These are phyloP conservation scores for Cladosporium halotolerans DNA, from an alignment of 2,329 filamentous ascomycete species.

Conservation along the genomic window DNA sequence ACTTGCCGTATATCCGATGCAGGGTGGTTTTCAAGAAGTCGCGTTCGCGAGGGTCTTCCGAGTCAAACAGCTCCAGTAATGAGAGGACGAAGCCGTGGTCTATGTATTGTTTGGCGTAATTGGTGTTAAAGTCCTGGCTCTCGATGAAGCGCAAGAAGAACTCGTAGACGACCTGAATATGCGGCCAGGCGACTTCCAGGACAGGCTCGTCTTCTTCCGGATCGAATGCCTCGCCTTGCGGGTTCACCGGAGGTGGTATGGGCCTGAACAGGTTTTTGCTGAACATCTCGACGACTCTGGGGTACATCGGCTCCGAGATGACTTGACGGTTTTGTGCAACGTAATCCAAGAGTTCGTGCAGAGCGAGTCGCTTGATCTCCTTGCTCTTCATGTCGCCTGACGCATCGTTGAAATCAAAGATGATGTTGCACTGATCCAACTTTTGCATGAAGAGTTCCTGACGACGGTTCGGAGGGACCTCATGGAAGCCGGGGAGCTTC, in stretches of 20 bases:
- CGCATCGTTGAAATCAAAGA: conserved; percentile 98
- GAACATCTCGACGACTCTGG: conserved; percentile 97
- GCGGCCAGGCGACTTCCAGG: conserved; percentile 95
- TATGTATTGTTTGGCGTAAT: conserved; percentile 97
- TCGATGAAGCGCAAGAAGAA: conserved; percentile 99
- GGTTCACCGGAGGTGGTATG: conserved; percentile 94
- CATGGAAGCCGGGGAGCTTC: conserved; percentile 95
- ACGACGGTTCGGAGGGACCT: conserved; percentile 87
- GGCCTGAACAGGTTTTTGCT: conserved; percentile 96
- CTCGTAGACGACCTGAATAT: conserved; percentile 98
- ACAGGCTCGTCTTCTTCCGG: conserved; percentile 98
- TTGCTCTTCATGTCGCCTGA: conserved; percentile 99
- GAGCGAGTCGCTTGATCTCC: conserved; percentile 93
- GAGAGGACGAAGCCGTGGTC: conserved; percentile 95
- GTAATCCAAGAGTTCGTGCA: conserved; percentile 95
- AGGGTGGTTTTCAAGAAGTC: conserved; percentile 98
- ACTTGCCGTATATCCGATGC: conserved; percentile 97
- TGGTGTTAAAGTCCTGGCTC: conserved; percentile 99
- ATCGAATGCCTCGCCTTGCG: conserved; percentile 95
- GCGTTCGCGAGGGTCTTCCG: conserved; percentile 90
- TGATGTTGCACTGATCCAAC: conserved; percentile 99
- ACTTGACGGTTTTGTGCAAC: conserved; percentile 98
- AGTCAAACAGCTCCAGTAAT: conserved; percentile 96
- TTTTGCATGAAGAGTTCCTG: conserved; percentile 99
- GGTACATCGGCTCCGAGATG: conserved; percentile 98